A percentile compares a stretch with the other conserved stretches of the same genome.
These are phyloP conservation scores for Sphenostylis stenocarpa DNA, from an alignment of 306 rosid species.

Conservation along the genomic window DNA sequence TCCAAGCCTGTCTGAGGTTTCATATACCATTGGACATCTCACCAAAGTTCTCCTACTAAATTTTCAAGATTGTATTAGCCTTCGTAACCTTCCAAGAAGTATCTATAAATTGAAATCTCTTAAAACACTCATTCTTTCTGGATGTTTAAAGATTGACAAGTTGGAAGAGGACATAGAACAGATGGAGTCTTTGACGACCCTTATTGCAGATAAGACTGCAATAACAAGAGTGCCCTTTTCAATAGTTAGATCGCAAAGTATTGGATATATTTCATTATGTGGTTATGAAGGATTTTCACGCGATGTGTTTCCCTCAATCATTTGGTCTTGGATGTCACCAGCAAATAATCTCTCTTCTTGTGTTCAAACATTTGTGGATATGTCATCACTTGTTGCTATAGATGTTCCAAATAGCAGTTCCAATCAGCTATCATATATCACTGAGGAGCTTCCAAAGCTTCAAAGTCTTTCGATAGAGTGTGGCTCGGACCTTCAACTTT, in stretches of 20 bases:
- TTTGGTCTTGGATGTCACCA: slow-evolving; percentile 37
- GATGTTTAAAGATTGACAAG: slow-evolving; percentile 29
- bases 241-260: neutral
- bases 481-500: neutral
- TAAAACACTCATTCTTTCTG: slow-evolving; percentile 23
- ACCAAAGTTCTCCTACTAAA: neutral
- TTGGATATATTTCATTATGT: slow-evolving; percentile 27
- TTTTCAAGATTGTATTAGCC: slow-evolving; percentile 29
- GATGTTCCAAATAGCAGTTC: neutral
- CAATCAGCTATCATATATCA: neutral
- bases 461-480: neutral
- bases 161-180: slow-evolving; percentile 29
- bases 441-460: neutral
- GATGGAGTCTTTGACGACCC: slow-evolving; percentile 25
- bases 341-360: neutral
- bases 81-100: slow-evolving; percentile 30
- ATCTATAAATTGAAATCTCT: slow-evolving; percentile 29
- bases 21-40: slow-evolving; percentile 28
- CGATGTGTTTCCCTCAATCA: slow-evolving; percentile 26
- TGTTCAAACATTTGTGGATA: neutral
- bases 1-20: slow-evolving; percentile 9
- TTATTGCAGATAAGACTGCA: slow-evolving; percentile 36
- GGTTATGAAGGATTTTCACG: slow-evolving; percentile 35
- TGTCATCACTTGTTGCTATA: neutral
- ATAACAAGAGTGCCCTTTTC: slow-evolving; percentile 30